Evolutionary conservation across 2,329 filamentous ascomycete genomes (phyloP), one percentile per base, ranked within the genome.

Genomic region (Shiraia sp.): DNA sequence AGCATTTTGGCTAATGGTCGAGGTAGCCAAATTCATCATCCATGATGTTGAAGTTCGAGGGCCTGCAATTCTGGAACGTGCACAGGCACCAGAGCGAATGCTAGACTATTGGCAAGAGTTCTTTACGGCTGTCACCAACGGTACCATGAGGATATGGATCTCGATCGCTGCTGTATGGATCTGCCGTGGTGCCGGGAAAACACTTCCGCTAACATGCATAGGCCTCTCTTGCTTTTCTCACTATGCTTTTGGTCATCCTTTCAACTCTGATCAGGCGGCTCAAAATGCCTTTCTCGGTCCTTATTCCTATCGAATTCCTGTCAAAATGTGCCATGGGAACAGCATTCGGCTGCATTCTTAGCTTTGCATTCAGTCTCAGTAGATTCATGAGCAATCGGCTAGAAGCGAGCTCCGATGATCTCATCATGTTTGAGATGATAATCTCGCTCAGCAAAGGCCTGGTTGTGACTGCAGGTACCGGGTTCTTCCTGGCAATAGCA

Each of bases 81-180:
- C 49, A 12, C 37, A 27, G 9, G 19, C 8, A 22, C 36, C 52
- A 12, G 35, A 53, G 4, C 33, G 49, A 31, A 29, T 32, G 4
- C 39, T 36, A 19, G 43, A 47, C 9, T 32, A 41, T 34, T 65
- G 60, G 61, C 40, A 32, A 26, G 27, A 34, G 2, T 62, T 59
- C 47, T 57, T 61, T 36, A 26, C 13, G 7, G 37, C 38, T 2
- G 49, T 50, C 3, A 30, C 49, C 7, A 25, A 36, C 9, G 51
- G 52, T 10, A 40, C 48, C 14, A 40, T 50, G n/a, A 45, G 47
- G 10, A 51, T 61, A 14, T 64, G 55, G 55, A 43, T 62, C 25
- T 51, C 60, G 7, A 57, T 64, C 22, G 57, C 44, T 26, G 42
- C 46, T 9, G 61, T 65, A 55, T 16, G 58, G 58, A 3, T 3